Conservation (phyloP, 2,329 filamentous ascomycete genomes). For the Neurospora sp. region DNA sequence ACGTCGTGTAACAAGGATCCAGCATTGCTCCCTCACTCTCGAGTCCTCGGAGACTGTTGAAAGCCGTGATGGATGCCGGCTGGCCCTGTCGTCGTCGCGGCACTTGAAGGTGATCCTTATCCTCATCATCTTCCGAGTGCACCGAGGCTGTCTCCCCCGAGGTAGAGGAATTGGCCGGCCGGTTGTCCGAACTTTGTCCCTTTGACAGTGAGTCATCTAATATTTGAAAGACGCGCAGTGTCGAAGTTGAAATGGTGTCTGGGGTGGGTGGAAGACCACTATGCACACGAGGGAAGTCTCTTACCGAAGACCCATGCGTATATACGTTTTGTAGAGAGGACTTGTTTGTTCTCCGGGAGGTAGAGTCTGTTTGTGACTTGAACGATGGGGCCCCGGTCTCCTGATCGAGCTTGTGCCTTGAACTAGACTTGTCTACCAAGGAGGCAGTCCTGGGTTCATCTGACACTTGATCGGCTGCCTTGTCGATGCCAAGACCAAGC, state of each 20-base stretch:
- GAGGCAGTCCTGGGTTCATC: background rate
- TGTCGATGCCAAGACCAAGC: background rate
- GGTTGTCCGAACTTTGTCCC: slow-evolving; percentile 19
- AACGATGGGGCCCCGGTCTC: background rate
- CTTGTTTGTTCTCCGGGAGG: slow-evolving; percentile 2
- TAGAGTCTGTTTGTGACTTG: background rate
- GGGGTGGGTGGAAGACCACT: slow-evolving; percentile 43
- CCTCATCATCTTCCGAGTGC: slow-evolving; percentile 15
- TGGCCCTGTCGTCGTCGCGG: slow-evolving; percentile 12
- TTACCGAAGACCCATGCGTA: slow-evolving; percentile 33
- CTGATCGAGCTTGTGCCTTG: background rate
- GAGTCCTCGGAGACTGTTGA: slow-evolving; percentile 22
- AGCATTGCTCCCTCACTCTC: slow-evolving; percentile 18
- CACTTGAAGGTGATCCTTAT: slow-evolving; percentile 2
- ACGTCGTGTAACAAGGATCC: slow-evolving; percentile 17
- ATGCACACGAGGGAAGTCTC: slow-evolving; percentile 31
- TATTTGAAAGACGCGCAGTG: slow-evolving; percentile 38
- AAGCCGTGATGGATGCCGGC: slow-evolving; percentile 23
- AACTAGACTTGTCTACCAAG: background rate
- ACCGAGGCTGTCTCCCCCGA: slow-evolving; percentile 22
- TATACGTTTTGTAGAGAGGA: slow-evolving; percentile 34
- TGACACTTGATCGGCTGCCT: background rate
- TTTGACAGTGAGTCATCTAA: slow-evolving; percentile 38
- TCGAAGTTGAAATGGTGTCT: slow-evolving; percentile 48
- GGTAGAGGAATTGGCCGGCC: slow-evolving; percentile 23